phyloP scores from a whole-genome alignment of 2,329 filamentous ascomycete species.

The Diaporthe citrichinensis region DNA sequence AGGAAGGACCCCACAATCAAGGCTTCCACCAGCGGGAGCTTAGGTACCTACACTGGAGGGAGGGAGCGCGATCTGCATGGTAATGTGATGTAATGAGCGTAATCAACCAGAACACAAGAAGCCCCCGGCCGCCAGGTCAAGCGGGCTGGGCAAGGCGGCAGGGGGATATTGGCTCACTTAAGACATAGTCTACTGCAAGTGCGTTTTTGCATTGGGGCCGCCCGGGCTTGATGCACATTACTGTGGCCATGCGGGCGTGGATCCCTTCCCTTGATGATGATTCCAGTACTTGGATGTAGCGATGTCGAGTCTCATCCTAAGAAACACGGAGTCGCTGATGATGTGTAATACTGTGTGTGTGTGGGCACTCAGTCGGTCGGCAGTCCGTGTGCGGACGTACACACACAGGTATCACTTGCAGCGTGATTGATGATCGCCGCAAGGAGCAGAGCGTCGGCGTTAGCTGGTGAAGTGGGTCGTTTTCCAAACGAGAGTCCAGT shows the following conservation, averaged over 20 bases:
- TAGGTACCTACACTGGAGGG: not conserved
- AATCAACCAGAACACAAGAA: not conserved
- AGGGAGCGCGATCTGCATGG: not conserved
- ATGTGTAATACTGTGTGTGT: not conserved
- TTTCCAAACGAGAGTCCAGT: not conserved
- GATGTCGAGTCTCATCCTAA: conserved; percentile 35
- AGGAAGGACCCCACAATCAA: conserved; percentile 11
- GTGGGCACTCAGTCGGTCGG: not conserved
- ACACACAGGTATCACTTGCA: not conserved
- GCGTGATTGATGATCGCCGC: conserved; percentile 24
- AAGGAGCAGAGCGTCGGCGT: conserved; percentile 2
- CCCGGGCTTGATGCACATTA: not conserved
- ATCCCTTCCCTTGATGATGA: not conserved
- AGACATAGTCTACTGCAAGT: too few relatives aligned
- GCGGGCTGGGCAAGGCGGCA: not conserved
- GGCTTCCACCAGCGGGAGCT: conserved; percentile 8
- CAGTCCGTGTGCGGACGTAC: not conserved
- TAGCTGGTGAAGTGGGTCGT: conserved; percentile 3
- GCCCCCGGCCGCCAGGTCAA: not conserved
- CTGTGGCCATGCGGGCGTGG: not conserved
- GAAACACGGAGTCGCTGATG: conserved; percentile 3
- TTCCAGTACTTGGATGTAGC: conserved; percentile 2
- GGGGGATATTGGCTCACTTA: conserved; percentile 1
- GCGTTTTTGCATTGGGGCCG: not conserved
- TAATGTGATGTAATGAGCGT: conserved; percentile 30